Evolutionary conservation across 768 basidiomycete genomes (phyloP).

Genomic region (Sarcodon aspratus): DNA sequence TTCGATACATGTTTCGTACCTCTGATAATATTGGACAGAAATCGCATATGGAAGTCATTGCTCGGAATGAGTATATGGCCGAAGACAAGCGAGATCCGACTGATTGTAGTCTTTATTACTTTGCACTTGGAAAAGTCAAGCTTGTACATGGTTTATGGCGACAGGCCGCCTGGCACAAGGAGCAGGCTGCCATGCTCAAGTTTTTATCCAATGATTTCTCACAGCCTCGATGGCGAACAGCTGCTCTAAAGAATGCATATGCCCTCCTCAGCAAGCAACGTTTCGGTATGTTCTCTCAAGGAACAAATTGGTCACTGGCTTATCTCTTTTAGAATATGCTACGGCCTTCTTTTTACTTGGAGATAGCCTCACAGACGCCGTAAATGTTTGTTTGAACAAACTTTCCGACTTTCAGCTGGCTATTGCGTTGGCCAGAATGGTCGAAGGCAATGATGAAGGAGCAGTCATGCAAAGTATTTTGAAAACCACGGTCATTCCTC

Average conservation of each 20-base stretch:
- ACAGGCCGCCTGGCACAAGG: constrained; percentile 89
- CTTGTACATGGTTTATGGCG: constrained; percentile 94
- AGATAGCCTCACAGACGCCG: constrained; percentile 80
- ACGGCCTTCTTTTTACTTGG: constrained; percentile 96
- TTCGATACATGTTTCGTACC: neutral
- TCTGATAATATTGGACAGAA: constrained; percentile 31
- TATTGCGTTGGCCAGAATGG: constrained; percentile 71
- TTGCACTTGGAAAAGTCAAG: constrained; percentile 86
- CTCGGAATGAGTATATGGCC: constrained; percentile 86
- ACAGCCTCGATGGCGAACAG: constrained; percentile 76
- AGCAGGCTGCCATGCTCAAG: constrained; percentile 81
- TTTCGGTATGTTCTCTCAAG: constrained; percentile 45
- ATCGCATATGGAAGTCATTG: constrained; percentile 76
- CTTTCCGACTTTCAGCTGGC: constrained; percentile 87
- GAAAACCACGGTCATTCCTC: constrained; percentile 65
- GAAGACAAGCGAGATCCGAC: constrained; percentile 84
- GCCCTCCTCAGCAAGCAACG: constrained; percentile 84
- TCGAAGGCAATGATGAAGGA: constrained; percentile 76
- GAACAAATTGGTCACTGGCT: constrained; percentile 2
- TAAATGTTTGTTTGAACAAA: constrained; percentile 81
- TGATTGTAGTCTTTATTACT: constrained; percentile 84
- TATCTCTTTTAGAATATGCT: constrained; percentile 66
- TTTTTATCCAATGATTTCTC: constrained; percentile 88
- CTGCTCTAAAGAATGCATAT: constrained; percentile 94
- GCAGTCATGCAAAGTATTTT: constrained; percentile 65